Evolutionary conservation across 1,284 basidiomycete genomes (phyloP), one percentile per base, ranked within the genome.

Genomic region (Puccinia polysora): DNA sequence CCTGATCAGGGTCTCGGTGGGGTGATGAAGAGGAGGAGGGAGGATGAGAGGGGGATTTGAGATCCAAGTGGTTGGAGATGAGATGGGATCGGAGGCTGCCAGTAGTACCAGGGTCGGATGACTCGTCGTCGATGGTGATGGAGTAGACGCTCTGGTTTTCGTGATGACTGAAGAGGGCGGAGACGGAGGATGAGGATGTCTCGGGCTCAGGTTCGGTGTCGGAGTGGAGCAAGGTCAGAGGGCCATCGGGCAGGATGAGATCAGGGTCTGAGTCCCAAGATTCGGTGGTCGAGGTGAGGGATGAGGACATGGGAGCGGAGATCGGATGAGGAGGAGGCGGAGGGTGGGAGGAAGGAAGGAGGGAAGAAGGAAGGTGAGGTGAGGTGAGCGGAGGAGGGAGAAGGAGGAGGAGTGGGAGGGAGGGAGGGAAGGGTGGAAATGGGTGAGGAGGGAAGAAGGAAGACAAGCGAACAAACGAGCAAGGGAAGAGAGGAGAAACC

Each of bases 191-290:
- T 2, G 34, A 49, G 8, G 68, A 62, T 4, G 68, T 62, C 36
- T 62, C 56, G 18, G 59, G 23, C 40, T 71, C 68, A 30, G 25
- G 23, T 63, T 71, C 68, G 23, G 68, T 63, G n/a, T 71, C 68
- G 10, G 68, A 71, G 23, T 71, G 47, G 45, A 71, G 47, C 20
- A 69, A 32, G 30, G 58, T 62, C 25, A 71, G 47, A 38, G 68
- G 68, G 10, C 68, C 68, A 52, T 71, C 68, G 23, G 68, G 68
- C 7, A 71, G n/a, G 20, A 71, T 30, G 8, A 71, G 20, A 28
- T 71, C 68, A 45, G 68, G 68, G 38, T 71, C 68, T 4, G 68
- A 62, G 49, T 71, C 68, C 68, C 68, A 71, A 6, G 68, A 71
- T 71, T 71, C 68, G 47, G 68, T 53, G 14, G 55, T 62, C 15